Base-by-base conservation (phyloP, 1,284 basidiomycete genomes). In the Sutorius eximius region DNA sequence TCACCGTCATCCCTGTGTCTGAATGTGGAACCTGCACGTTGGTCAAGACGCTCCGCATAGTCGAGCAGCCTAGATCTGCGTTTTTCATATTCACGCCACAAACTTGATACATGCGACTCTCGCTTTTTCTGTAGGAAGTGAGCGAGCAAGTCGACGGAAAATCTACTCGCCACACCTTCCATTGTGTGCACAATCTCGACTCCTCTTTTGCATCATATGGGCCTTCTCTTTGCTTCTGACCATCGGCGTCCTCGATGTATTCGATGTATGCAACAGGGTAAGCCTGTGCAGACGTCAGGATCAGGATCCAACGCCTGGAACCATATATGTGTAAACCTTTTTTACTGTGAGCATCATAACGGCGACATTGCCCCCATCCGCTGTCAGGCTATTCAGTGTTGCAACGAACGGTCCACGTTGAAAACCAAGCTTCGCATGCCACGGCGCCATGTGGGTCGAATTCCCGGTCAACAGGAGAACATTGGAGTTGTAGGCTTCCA, bases 351-450 rank as follows among this genome's bases (percentile, higher is more conserved):
- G 61, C 64, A 95, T 91, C 79, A 96, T 79, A 10, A 87, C 76
- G 3, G 88, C 77, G 0, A 97, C 82, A 4, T 78, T 56, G 0
- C 96, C 97, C 0, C 96, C 96, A 60, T 96, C 92, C 0, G 85
- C 71, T 0, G 86, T 87, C 45, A 99, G 73, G 61, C 89, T 93
- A 49, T 87, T 82, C 56, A 98, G 71, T 1, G 89, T 89, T 0
- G 93, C 83, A 29, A 93, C 76, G 64, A 83, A 91, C 1, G 82
- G 82, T 2, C 74, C 71, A 29, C 67, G 70, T 52, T 81, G 79
- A 62, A 93, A 91, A 4, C 96, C 96, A 1, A 99, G 80, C 58
- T 87, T 89, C 2, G 87, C 78, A 65, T 98, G 84, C 96, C 96
- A 99, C 0, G 82, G 81, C 2, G 89, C 91, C 36, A 96, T 77